These are phyloP conservation scores for Leucosporidium creatinivorum DNA, from an alignment of 768 basidiomycete species.

Conservation along the genomic window DNA sequence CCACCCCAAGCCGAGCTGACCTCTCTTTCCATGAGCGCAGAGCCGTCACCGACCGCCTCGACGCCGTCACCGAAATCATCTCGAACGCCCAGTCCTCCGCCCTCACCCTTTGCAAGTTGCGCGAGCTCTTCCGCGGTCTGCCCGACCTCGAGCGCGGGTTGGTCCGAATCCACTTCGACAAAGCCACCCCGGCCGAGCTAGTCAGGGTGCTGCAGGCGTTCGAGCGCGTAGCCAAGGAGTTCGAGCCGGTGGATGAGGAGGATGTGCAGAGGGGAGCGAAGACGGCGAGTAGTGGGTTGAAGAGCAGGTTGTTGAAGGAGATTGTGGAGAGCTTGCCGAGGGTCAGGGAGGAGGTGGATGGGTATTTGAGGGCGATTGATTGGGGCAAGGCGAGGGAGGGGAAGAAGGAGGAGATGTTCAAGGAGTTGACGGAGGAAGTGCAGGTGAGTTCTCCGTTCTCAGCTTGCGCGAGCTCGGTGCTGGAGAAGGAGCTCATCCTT, in stretches of 20 bases:
- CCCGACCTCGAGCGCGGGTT: slow-evolving; percentile 50
- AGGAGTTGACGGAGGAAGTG: slow-evolving; percentile 52
- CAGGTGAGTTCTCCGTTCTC: neutral
- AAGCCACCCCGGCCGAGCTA: slow-evolving; percentile 75
- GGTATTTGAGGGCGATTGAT: slow-evolving; percentile 54
- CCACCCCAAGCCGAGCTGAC: neutral
- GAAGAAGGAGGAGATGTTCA: slow-evolving; percentile 65
- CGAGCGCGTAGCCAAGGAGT: slow-evolving; percentile 59
- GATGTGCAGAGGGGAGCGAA: neutral
- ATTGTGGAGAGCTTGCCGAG: slow-evolving; percentile 63
- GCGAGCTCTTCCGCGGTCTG: slow-evolving; percentile 17
- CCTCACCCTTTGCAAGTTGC: slow-evolving; percentile 53
- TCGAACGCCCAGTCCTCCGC: neutral
- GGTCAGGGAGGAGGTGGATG: slow-evolving; percentile 52
- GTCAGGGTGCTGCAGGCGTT: slow-evolving; percentile 68
- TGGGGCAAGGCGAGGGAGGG: slow-evolving; percentile 60
- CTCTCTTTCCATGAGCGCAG: slow-evolving; percentile 44
- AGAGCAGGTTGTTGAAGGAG: slow-evolving; percentile 46
- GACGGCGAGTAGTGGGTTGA: neutral
- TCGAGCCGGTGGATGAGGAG: slow-evolving; percentile 38
- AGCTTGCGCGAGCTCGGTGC: neutral
- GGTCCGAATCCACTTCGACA: slow-evolving; percentile 77
- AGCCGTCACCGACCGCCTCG: slow-evolving; percentile 63
- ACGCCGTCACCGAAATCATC: slow-evolving; percentile 76
- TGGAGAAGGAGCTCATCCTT: neutral